Conservation (phyloP, 345 rosid genomes). For the Lenwebbia sp. region DNA sequence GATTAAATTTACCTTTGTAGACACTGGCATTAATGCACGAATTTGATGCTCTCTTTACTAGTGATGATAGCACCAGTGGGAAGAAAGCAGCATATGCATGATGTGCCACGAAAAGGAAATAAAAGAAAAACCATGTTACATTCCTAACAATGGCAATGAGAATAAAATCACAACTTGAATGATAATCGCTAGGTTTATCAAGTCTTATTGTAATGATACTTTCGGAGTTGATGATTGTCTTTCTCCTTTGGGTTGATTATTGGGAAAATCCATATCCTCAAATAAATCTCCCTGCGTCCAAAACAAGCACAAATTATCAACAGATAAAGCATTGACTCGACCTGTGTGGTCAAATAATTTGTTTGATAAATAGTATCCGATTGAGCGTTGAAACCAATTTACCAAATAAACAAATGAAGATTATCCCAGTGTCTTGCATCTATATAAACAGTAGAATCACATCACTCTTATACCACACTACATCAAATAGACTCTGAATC, state of each 20-base stretch:
- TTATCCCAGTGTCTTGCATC: not conserved
- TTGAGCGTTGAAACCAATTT: too few relatives aligned
- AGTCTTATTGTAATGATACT: not conserved
- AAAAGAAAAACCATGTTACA: not conserved
- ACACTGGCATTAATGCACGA: too few relatives aligned
- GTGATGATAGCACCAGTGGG: too few relatives aligned
- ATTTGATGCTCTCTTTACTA: too few relatives aligned
- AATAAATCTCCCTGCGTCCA: not conserved
- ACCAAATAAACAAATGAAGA: not conserved
- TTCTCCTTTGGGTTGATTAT: not conserved
- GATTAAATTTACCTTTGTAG: too few relatives aligned
- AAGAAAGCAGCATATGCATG: too few relatives aligned
- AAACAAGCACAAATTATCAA: not conserved
- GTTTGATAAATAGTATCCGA: not conserved
- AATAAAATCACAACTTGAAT: not conserved
- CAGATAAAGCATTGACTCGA: not conserved
- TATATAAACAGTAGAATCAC: not conserved
- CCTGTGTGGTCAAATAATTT: not conserved
- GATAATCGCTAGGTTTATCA: not conserved
- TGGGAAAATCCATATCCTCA: not conserved
- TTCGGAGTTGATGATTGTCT: not conserved
- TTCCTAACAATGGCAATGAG: too few relatives aligned
- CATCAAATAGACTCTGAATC: not conserved
- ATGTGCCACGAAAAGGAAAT: not conserved
- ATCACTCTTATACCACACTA: not conserved